Base-by-base conservation (phyloP, 1,139 yeast species). In the Taiozyma onychis region DNA sequence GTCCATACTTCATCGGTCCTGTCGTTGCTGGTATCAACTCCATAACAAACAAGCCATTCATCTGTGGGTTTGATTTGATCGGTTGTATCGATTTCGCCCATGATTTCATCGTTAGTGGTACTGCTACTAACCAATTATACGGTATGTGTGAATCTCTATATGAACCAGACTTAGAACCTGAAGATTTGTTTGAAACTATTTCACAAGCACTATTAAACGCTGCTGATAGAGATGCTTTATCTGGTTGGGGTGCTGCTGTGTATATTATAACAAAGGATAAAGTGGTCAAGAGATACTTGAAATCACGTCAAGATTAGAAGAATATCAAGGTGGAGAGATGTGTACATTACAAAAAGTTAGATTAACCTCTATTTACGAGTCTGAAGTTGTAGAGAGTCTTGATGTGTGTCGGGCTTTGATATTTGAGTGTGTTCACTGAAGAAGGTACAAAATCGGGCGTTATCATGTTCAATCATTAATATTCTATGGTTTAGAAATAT, bases 91-190 rank as follows among this genome's bases (percentile, higher is more conserved):
- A 95, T 68, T 88, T 80, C 63, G 96, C 98, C 49, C 81, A 89
- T 62, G 99, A 93, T 70, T 95, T 95, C 67, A 89, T 89, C 44
- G 99, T 95, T n/a, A 77, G 93, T 56, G 99, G 99, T 52, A 95
- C 99, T 2, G 98, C 98, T 6, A 74, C 90, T 26, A 97, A 93
- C 65, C 99, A 95, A 71, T 75, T 95, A 54, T 93, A 85, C 65
- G 99, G 99, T 70, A 93, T 93, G 98, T 95, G 99, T 71, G 99
- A 93, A 72, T 80, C 95, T n/a, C 76, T 95, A 54, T 93, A 89
- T 70, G 98, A 93, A 69, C 98, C 98, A 41, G 74, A 86, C 64
- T 76, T 93, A 62, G 97, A 83, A 68, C 93, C 99, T 6, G 99
- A 95, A 59, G 97, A 93, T 67, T 76, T 95, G 63, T 95, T 95